Base-by-base conservation (phyloP, 495 filamentous ascomycete species). In the Clavariopsis aquatica region DNA sequence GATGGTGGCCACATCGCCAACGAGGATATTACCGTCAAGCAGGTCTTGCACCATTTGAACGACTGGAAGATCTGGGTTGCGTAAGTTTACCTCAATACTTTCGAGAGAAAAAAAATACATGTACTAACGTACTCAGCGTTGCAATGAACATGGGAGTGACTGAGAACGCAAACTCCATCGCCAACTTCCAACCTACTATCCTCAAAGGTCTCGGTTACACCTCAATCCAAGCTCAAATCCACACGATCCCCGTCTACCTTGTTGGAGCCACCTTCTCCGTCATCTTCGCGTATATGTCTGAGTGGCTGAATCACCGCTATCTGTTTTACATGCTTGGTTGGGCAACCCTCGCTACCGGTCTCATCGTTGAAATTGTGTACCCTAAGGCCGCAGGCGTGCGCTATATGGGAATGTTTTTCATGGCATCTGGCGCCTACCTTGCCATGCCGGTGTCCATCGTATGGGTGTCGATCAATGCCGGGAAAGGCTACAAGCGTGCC, bases 381-480 rank as follows among this genome's bases (percentile, higher is more conserved):
- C 47, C 73, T 72, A 23, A 66, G 49, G 67, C 76, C 15, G 85
- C 87, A 0, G 82, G 80, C 0, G 82, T 89, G 0, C 81, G 88
- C 0, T 93, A 93, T 69, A 87, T 80, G 38, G 89, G 88, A 5
- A 82, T 91, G 3, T 92, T 90, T 66, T 75, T 92, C 20, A 85
- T 83, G 1, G 82, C 88, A 1, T 83, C 83, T 34, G 87, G 86
- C 57, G 80, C 82, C 62, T 88, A 82, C 61, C 79, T 81, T 0
- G 78, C 79, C 1, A 82, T 86, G 26, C 87, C 90, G 20, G 38
- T 57, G 22, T 23, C 54, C 4, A 65, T 70, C 13, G 64, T 70
- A 26, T 70, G 68, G 68, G 31, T 59, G 1, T 57, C 68, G 22
- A 68, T 70, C 26, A 70, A 70, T 49, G 64, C 66, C 10, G 64